A percentile compares a stretch with the other conserved stretches of the same genome.
phyloP scores from a whole-genome alignment of 2,329 filamentous ascomycete species.

The Atkinsonella hypoxylon region DNA sequence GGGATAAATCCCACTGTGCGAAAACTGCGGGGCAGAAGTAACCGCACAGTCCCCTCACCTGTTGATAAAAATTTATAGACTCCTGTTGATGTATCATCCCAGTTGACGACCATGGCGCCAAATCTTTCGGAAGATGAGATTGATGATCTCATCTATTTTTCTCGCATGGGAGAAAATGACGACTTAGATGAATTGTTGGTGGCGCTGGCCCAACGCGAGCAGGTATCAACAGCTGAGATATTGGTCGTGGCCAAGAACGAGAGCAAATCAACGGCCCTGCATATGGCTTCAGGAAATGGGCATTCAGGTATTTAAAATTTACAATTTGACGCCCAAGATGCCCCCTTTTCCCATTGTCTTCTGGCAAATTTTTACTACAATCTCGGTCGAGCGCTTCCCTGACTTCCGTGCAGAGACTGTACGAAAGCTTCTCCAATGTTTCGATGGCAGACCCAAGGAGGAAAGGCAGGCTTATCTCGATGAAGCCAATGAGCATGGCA shows the following conservation, averaged over 20 bases:
- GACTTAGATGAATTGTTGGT: slow-evolving; percentile 52
- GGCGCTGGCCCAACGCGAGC: slow-evolving; percentile 49
- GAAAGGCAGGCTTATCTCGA: slow-evolving; percentile 47
- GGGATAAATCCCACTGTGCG: slow-evolving; percentile 18
- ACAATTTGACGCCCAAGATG: too few relatives aligned
- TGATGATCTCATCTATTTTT: slow-evolving; percentile 83
- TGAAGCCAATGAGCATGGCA: slow-evolving; percentile 66
- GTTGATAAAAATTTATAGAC: slow-evolving; percentile 13
- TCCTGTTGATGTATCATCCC: slow-evolving; percentile 7
- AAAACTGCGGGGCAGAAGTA: slow-evolving; percentile 20
- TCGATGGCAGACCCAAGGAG: slow-evolving; percentile 26
- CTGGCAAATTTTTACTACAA: neutral
- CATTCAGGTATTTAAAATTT: slow-evolving; percentile 47
- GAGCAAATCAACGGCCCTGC: slow-evolving; percentile 68
- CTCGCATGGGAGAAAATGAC: slow-evolving; percentile 62
- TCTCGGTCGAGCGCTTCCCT: neutral
- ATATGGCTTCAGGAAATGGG: slow-evolving; percentile 90
- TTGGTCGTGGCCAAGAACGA: slow-evolving; percentile 60
- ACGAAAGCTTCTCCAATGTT: slow-evolving; percentile 29
- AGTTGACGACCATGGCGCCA: slow-evolving; percentile 28
- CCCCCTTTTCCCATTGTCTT: too few relatives aligned
- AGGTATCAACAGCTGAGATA: slow-evolving; percentile 47
- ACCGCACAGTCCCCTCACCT: slow-evolving; percentile 28
- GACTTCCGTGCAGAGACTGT: slow-evolving; percentile 28
- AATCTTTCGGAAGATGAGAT: slow-evolving; percentile 65